Percentiles rank a stretch among this genome's conserved stretches.
phyloP scores from a whole-genome alignment of 495 filamentous ascomycete genomes.

The Amphirosellinia nigrospora region DNA sequence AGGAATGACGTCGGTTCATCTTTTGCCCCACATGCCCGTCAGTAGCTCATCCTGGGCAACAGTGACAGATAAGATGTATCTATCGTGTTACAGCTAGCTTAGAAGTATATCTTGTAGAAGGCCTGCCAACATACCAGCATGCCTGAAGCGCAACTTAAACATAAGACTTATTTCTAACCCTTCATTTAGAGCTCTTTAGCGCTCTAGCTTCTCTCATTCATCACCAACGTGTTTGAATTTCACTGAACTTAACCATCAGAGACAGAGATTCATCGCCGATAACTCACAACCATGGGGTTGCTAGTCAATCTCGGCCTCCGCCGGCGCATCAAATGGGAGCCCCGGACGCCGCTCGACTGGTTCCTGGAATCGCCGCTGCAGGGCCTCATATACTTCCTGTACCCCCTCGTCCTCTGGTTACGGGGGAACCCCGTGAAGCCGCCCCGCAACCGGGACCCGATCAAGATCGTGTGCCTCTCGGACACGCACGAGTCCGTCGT shows the following conservation, averaged over 20 bases:
- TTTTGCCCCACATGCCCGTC: neutral
- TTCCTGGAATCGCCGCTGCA: conserved; percentile 60
- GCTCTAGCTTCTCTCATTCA: neutral
- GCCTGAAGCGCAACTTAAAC: too few species aligned
- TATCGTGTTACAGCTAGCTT: neutral
- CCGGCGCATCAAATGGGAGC: conserved; percentile 52
- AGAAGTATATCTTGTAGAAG: too few species aligned
- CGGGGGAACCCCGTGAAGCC: conserved; percentile 63
- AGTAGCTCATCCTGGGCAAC: neutral
- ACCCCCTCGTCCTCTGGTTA: conserved; percentile 66
- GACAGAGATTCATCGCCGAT: neutral
- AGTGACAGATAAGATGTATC: neutral
- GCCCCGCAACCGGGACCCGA: conserved; percentile 56
- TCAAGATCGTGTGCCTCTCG: conserved; percentile 85
- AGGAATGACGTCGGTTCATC: neutral
- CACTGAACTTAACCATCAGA: neutral
- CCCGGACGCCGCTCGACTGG: conserved; percentile 55
- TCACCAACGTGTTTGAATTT: neutral
- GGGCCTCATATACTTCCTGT: conserved; percentile 55
- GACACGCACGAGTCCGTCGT: conserved; percentile 79
- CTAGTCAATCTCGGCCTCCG: conserved; percentile 45
- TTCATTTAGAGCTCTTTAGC: neutral
- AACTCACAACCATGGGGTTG: conserved; percentile 35
- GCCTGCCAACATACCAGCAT: too few species aligned
- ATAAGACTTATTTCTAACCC: neutral